Percentiles rank a stretch among this genome's conserved stretches.
Evolutionary conservation across 2,329 filamentous ascomycete genomes (phyloP).

Genomic region (Simplicillium sp.): DNA sequence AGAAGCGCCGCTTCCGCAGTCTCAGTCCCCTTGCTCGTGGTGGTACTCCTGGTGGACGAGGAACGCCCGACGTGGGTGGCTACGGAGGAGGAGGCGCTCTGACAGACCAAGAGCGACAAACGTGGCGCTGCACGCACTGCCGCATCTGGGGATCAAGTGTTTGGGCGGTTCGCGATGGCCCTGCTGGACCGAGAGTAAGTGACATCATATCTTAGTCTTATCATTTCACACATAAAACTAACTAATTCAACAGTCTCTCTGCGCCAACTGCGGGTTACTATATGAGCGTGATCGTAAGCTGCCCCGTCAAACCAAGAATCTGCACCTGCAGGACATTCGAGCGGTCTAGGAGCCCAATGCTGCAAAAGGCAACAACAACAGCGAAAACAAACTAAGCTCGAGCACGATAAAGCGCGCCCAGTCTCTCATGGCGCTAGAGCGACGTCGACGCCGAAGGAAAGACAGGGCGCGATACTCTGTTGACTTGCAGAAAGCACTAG

Average conservation of each 20-base stretch:
- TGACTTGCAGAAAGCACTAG: no score
- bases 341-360: constrained; percentile 15
- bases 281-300: constrained; percentile 82
- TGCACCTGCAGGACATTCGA: constrained; percentile 24
- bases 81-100: constrained; percentile 62
- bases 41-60: constrained; percentile 57
- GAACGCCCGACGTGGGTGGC: constrained; percentile 72
- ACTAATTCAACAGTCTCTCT: constrained; percentile 55
- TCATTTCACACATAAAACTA: constrained; percentile 11
- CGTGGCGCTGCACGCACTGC: constrained; percentile 86
- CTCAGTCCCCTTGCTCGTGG: constrained; percentile 66
- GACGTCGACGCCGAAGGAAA: no score
- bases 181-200: constrained; percentile 70
- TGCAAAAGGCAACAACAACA: no score
- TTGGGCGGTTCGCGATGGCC: constrained; percentile 92
- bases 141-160: constrained; percentile 80
- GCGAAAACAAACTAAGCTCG: no score
- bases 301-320: constrained; percentile 41
- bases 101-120: constrained; percentile 66
- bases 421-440: no score
- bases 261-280: constrained; percentile 84
- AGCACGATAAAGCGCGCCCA: no score
- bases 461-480: no score
- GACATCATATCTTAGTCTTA: neutral
- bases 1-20: constrained; percentile 87